phyloP scores from a whole-genome alignment of 371 early-diverging fungal genomes.

The Scutellospora calospora region DNA sequence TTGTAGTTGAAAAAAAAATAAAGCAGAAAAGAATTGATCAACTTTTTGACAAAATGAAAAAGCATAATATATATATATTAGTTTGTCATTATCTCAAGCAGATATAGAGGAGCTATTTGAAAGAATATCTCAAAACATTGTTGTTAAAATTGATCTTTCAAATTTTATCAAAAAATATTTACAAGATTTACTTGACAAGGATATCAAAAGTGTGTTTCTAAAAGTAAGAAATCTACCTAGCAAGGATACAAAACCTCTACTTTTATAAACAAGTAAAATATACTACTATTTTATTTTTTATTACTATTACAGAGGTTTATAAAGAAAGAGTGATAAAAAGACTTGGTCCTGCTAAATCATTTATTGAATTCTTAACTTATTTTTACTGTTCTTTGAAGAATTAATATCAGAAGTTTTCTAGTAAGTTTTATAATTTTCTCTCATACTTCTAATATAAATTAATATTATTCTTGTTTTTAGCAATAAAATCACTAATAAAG shows the following conservation, averaged over 20 bases:
- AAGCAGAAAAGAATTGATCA: background rate
- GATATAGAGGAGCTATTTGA: background rate
- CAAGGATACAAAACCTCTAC: background rate
- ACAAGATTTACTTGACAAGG: background rate
- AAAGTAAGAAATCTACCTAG: slow-evolving; percentile 5
- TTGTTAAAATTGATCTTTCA: background rate
- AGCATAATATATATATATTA: background rate
- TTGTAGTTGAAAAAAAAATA: background rate
- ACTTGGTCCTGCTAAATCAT: slow-evolving; percentile 10
- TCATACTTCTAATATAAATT: background rate
- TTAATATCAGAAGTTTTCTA: slow-evolving; percentile 17
- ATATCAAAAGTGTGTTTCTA: background rate
- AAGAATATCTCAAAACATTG: background rate
- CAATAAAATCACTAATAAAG: background rate
- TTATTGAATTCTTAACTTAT: slow-evolving; percentile 6
- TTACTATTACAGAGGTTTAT: slow-evolving; percentile 2
- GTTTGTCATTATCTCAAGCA: background rate
- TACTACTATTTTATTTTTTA: slow-evolving; percentile 1
- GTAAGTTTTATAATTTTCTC: slow-evolving; percentile 2
- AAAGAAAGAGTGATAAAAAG: slow-evolving; percentile 17
- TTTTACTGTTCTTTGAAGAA: slow-evolving; percentile 22
- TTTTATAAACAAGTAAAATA: slow-evolving; percentile 2
- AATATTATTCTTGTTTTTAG: background rate
- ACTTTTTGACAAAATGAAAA: background rate
- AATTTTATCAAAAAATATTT: background rate